Conservation (phyloP, 352 stramenopile species). For the Globisporangium parvum region DNA sequence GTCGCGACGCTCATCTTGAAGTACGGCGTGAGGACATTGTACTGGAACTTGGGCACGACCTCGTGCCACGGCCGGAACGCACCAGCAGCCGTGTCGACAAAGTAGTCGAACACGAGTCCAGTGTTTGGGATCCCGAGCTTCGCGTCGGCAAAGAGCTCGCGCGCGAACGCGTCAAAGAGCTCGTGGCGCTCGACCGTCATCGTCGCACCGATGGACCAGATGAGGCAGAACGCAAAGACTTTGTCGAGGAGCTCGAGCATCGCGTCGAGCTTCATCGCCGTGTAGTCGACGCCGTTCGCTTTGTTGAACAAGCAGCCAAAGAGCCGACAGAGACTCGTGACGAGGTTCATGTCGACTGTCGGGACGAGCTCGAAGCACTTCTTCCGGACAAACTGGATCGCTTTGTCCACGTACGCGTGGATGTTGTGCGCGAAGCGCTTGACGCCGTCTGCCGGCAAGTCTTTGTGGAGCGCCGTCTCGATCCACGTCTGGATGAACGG, state of each 20-base stretch:
- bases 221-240: constrained; percentile 86
- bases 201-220: constrained; percentile 89
- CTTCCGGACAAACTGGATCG: constrained; percentile 71
- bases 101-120: constrained; percentile 85
- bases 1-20: constrained; percentile 83
- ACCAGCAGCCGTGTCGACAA: constrained; percentile 52
- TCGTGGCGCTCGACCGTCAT: constrained; percentile 72
- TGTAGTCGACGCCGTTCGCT: constrained; percentile 21
- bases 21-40: constrained; percentile 49
- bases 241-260: constrained; percentile 59
- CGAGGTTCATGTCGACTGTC: constrained; percentile 88
- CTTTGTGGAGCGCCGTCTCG: constrained; percentile 40
- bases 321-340: constrained; percentile 80
- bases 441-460: constrained; percentile 32
- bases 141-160: constrained; percentile 40
- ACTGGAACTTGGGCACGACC: constrained; percentile 63
- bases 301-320: constrained; percentile 79
- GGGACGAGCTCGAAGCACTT: constrained; percentile 81
- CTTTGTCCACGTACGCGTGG: constrained; percentile 53
- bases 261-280: constrained; percentile 27
- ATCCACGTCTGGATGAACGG: constrained; percentile 90
- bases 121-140: constrained; percentile 51
- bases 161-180: constrained; percentile 76
- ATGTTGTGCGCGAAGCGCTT: constrained; percentile 47
- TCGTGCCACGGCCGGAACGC: constrained; percentile 52